Evolutionary conservation across 2,329 filamentous ascomycete genomes (phyloP).

Genomic region (Penicillium sp.): DNA sequence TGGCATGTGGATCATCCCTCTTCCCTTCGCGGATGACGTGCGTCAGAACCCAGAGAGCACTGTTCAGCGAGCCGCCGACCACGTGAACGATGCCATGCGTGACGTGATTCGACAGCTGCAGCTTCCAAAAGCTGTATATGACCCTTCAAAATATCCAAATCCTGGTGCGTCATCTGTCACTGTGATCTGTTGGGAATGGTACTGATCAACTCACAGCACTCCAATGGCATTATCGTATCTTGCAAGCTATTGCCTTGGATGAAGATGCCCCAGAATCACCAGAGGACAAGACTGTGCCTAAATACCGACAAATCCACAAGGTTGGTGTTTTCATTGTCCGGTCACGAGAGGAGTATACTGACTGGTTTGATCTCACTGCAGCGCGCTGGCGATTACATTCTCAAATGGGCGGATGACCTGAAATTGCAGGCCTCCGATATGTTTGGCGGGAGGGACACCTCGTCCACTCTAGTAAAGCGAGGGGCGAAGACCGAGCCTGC

Average conservation of each 20-base stretch:
- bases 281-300: constrained; percentile 77
- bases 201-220: constrained; percentile 49
- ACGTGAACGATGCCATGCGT: constrained; percentile 76
- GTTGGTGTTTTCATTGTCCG: constrained; percentile 24
- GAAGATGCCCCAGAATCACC: constrained; percentile 76
- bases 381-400: constrained; percentile 72
- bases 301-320: constrained; percentile 83
- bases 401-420: constrained; percentile 70
- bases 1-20: constrained; percentile 81
- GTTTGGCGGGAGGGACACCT: constrained; percentile 32
- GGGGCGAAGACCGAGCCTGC: constrained; percentile 29
- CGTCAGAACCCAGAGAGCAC: constrained; percentile 65
- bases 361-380: constrained; percentile 19
- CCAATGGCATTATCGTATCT: constrained; percentile 95
- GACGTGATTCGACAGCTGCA: constrained; percentile 79
- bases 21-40: constrained; percentile 88
- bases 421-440: constrained; percentile 54
- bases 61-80: constrained; percentile 59
- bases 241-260: constrained; percentile 86
- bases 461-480: constrained; percentile 50
- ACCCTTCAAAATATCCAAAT: constrained; percentile 85
- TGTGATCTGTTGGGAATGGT: neutral
- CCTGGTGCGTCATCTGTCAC: constrained; percentile 48
- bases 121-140: constrained; percentile 78
- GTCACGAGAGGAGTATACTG: neutral